A percentile compares a stretch with the other conserved stretches of the same genome.
Evolutionary conservation across 2,329 filamentous ascomycete genomes (phyloP).

Genomic region (Macrophomina pseudophaseolina): DNA sequence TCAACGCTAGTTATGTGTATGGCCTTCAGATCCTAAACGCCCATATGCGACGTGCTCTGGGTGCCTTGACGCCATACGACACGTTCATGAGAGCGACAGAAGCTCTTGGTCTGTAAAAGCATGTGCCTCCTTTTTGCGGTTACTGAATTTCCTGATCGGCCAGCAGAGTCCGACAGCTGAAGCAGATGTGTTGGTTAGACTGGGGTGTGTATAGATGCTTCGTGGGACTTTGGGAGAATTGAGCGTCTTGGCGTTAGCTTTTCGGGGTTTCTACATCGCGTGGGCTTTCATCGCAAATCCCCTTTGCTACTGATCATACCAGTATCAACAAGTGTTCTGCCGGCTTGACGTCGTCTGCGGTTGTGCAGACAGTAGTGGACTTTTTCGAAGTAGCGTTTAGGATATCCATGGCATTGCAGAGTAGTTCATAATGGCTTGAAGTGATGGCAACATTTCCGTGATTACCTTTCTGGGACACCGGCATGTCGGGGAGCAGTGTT

Average conservation of each 20-base stretch:
- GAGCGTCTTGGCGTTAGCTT: neutral
- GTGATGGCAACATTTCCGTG: neutral
- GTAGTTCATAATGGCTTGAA: neutral
- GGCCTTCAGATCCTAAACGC: constrained; percentile 86
- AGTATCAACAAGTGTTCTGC: neutral
- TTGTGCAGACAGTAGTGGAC: neutral
- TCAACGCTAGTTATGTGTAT: constrained; percentile 97
- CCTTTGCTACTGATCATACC: neutral
- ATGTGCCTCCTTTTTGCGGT: no score
- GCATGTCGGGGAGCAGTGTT: neutral
- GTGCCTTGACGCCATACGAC: constrained; percentile 84
- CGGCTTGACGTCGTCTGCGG: neutral
- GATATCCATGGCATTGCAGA: constrained; percentile 2
- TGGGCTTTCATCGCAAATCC: neutral
- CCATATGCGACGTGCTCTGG: constrained; percentile 87
- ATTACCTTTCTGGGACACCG: constrained; percentile 13
- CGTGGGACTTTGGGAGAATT: neutral
- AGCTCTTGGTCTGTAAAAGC: constrained; percentile 36
- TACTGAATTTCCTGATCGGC: no score
- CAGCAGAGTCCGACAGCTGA: neutral
- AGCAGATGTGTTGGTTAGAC: neutral
- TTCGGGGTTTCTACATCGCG: neutral
- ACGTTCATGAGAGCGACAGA: constrained; percentile 73
- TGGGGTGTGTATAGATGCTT: neutral
- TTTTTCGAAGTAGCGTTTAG: neutral